Evolutionary conservation across 306 rosid genomes (phyloP).

Genomic region (Lupinus albus): DNA sequence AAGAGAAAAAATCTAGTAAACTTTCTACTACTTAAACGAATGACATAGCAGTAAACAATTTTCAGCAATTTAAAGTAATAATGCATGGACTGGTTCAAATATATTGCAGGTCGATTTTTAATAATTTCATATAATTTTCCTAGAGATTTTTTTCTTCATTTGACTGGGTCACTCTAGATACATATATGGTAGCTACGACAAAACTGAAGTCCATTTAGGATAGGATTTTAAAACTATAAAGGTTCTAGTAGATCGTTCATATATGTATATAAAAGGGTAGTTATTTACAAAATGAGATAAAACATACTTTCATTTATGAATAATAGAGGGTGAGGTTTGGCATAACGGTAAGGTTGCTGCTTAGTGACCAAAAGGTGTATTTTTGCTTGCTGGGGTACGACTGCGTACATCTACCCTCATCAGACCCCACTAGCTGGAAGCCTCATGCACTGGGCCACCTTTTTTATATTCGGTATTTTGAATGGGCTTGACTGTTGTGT

Average conservation of each 20-base stretch:
- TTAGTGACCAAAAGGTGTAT: too few species aligned
- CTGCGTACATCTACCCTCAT: too few species aligned
- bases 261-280: too few species aligned
- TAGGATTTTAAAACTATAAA: not conserved
- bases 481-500: conserved; percentile 15
- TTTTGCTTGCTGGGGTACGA: too few species aligned
- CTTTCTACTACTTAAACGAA: too few species aligned
- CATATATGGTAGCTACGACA: not conserved
- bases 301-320: not conserved
- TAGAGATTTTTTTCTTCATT: conserved; percentile 4
- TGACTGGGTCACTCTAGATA: conserved; percentile 1
- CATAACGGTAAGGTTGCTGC: too few species aligned
- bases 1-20: conserved; percentile 1
- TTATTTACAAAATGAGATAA: conserved; percentile 1
- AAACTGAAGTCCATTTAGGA: not conserved
- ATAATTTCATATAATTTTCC: not conserved
- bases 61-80: conserved; percentile 2
- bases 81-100: too few species aligned
- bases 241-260: too few species aligned
- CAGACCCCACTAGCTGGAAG: too few species aligned
- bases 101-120: not conserved
- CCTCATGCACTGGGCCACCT: too few species aligned
- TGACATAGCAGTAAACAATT: not conserved
- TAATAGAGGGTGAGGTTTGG: too few species aligned
- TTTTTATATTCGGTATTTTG: conserved; percentile 7